These are phyloP conservation scores for Diutina ranongensis DNA, from an alignment of 1,139 yeast genomes.

Conservation along the genomic window DNA sequence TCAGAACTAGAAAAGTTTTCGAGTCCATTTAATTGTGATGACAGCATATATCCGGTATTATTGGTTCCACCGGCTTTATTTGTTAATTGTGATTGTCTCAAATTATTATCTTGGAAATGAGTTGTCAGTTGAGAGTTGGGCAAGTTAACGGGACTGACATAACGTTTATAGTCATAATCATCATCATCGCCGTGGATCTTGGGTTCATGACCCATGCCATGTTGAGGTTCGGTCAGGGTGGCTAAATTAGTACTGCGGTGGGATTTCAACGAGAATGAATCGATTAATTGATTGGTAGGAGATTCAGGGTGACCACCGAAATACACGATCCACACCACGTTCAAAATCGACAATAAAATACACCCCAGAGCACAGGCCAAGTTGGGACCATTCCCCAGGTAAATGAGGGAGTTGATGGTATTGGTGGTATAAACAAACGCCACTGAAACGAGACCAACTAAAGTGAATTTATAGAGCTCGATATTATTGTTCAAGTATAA, in stretches of 20 bases:
- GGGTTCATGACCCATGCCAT: conserved; percentile 19
- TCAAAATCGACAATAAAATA: conserved; percentile 68
- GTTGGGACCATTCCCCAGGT: conserved; percentile 47
- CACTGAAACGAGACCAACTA: conserved; percentile 43
- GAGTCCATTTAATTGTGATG: conserved; percentile 46
- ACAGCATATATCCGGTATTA: conserved; percentile 30
- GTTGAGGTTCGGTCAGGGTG: not conserved
- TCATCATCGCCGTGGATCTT: conserved; percentile 13
- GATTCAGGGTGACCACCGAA: conserved; percentile 75
- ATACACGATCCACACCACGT: conserved; percentile 73
- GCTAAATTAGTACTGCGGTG: conserved; percentile 9
- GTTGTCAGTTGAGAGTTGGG: conserved; percentile 6
- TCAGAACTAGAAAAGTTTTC: conserved; percentile 40
- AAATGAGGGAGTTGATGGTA: conserved; percentile 70
- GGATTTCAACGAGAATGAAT: conserved; percentile 45
- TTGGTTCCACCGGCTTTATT: conserved; percentile 10
- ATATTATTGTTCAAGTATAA: conserved; percentile 59
- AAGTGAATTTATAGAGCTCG: conserved; percentile 59
- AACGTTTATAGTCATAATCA: conserved; percentile 12
- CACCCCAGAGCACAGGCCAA: conserved; percentile 93
- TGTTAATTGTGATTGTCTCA: conserved; percentile 28
- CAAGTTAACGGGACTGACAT: conserved; percentile 11
- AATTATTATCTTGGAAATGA: conserved; percentile 23
- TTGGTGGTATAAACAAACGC: conserved; percentile 80
- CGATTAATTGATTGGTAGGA: conserved; percentile 75